Conservation (phyloP, 169 alveolate genomes). For the Cyclospora cayetanensis region DNA sequence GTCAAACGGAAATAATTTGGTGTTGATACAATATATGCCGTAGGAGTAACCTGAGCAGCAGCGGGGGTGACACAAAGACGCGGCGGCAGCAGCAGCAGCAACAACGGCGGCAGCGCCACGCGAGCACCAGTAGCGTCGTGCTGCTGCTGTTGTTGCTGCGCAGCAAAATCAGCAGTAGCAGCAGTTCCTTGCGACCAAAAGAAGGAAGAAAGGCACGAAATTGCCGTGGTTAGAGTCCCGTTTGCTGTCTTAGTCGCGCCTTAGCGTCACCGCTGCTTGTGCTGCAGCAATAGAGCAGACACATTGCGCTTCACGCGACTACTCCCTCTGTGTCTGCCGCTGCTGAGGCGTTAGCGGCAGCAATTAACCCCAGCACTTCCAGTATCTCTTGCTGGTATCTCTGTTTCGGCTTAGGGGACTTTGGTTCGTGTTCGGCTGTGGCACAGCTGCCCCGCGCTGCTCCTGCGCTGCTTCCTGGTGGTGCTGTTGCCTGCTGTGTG, state of each 20-base stretch:
- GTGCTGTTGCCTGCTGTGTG: constrained; percentile 59
- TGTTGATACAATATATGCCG: neutral
- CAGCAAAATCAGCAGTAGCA: neutral
- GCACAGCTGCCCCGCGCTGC: constrained; percentile 30
- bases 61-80: neutral
- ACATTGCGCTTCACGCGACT: neutral
- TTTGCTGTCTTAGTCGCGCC: constrained; percentile 27
- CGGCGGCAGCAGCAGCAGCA: constrained; percentile 43
- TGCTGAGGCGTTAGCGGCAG: constrained; percentile 49
- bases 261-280: constrained; percentile 34
- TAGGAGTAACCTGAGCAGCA: neutral
- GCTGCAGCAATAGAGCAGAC: constrained; percentile 42
- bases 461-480: constrained; percentile 12
- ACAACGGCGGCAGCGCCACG: constrained; percentile 58
- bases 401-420: neutral
- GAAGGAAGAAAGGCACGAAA: constrained; percentile 24
- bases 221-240: constrained; percentile 3
- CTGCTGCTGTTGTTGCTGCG: constrained; percentile 62
- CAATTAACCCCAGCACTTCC: constrained; percentile 31
- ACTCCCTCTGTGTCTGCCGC: constrained; percentile 59
- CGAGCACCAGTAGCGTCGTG: constrained; percentile 66
- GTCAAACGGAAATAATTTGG: too few species aligned
- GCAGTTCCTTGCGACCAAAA: constrained; percentile 1
- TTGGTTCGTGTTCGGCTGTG: neutral
- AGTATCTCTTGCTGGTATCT: neutral